Evolutionary conservation across 768 basidiomycete species (phyloP).

Genomic region (Trametes elegans): DNA sequence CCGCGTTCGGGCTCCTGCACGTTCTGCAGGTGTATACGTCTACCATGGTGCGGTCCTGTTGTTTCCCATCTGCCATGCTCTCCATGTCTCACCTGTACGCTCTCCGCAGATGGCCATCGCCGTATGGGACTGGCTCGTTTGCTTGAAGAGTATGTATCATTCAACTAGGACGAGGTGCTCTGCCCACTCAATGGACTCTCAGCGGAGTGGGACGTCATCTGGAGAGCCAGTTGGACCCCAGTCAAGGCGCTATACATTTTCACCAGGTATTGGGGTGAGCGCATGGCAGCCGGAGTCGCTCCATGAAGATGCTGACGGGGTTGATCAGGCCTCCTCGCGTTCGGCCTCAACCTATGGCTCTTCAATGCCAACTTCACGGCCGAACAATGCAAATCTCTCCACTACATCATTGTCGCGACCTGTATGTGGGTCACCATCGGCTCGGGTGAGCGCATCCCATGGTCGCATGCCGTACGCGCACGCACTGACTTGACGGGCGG

Average conservation of each 20-base stretch:
- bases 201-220: constrained; percentile 10
- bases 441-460: background rate
- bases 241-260: constrained; percentile 4
- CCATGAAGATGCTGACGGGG: background rate
- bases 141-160: background rate
- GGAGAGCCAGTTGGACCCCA: constrained; percentile 4
- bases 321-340: background rate
- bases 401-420: constrained; percentile 4
- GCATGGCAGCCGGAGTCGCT: background rate
- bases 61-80: background rate
- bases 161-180: too few species aligned
- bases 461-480: background rate
- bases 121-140: constrained; percentile 11
- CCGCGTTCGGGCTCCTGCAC: constrained; percentile 5
- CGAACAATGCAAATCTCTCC: constrained; percentile 7
- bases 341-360: constrained; percentile 2
- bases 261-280: constrained; percentile 8
- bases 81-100: too few species aligned
- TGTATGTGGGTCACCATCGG: constrained; percentile 14
- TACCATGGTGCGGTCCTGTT: background rate
- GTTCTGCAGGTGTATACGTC: constrained; percentile 9
- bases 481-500: background rate
- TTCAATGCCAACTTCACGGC: constrained; percentile 10
- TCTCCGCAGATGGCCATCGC: constrained; percentile 5
- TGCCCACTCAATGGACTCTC: background rate